Evolutionary conservation across 768 basidiomycete genomes (phyloP), one percentile per base, ranked within the genome.

Genomic region (Tremella fuciformis): DNA sequence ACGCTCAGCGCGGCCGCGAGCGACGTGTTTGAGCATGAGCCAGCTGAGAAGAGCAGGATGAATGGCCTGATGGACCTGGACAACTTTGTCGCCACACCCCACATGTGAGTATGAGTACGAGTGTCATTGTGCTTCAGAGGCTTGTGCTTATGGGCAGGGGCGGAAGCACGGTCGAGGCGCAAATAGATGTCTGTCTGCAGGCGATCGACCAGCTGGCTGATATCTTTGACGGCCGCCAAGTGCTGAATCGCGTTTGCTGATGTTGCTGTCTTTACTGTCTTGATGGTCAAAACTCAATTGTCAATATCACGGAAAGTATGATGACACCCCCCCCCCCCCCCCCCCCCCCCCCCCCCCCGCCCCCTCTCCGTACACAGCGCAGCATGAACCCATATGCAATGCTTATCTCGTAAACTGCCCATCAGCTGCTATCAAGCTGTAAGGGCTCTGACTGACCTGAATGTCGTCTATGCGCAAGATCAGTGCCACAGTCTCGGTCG

Each of bases 401-500:
- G 16, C n/a, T 53, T 59, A 67, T 64, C 65, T 53, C 49, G 65
- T 67, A 56, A 67, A 67, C 65, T 67, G 52, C n/a, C 15, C 21
- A 48, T 60, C 51, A 58, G 55, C 56, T 18, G 2, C 50, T 18
- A 13, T 39, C 42, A 16, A 22, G 18, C 26, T 11, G 15, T 21
- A 22, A 19, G 21, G 3, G 22, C 8, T 34, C 39, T 21, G 53
- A 57, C 70, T 60, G 55, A 76, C 75, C 62, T 76, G 75, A 42
- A 76, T 76, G 60, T 76, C 94, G 75, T 97, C 94, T 13, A 99
- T 97, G 80, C 96, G 90, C 75, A 99, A 78, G 73, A 99, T 78
- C 68, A 99, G 78, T 65, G 92, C 91, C n/a, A 98, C 94, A 1
- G 96, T 98, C 80, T 99, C 96, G 11, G 94, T 96, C 21, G 96